These are phyloP conservation scores for Rugonectria rugulosa DNA, from an alignment of 2,329 filamentous ascomycete genomes.

Conservation along the genomic window DNA sequence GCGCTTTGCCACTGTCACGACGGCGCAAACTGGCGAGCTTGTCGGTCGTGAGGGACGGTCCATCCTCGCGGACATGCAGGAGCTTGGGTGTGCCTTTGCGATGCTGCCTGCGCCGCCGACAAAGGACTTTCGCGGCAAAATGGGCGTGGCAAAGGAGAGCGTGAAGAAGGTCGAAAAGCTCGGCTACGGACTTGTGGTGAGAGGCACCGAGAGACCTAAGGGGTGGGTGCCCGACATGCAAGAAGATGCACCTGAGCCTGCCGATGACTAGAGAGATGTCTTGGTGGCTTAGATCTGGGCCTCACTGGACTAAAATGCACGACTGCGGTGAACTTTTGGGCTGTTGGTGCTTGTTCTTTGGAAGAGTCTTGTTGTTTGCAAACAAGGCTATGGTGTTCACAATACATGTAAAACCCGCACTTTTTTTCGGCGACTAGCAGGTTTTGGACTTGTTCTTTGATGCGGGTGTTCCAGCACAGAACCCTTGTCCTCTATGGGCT, in stretches of 20 bases:
- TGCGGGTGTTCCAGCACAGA: too few relatives aligned
- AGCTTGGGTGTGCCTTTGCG: constrained; percentile 79
- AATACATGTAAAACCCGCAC: too few relatives aligned
- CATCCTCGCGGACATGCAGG: constrained; percentile 82
- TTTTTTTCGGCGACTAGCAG: too few relatives aligned
- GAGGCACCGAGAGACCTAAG: constrained; percentile 86
- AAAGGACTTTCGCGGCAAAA: constrained; percentile 75
- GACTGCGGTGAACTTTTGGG: too few relatives aligned
- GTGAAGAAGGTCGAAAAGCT: constrained; percentile 94
- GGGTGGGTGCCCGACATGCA: constrained; percentile 88
- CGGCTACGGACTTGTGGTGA: constrained; percentile 85
- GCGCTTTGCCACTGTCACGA: constrained; percentile 90
- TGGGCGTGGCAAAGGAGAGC: constrained; percentile 84
- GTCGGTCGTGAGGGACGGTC: constrained; percentile 56
- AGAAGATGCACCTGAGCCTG: constrained; percentile 44
- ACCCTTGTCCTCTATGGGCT: too few relatives aligned
- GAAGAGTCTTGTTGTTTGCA: background rate
- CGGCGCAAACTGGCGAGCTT: constrained; percentile 74
- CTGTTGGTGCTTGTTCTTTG: too few relatives aligned
- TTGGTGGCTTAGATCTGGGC: too few relatives aligned
- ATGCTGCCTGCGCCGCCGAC: constrained; percentile 67
- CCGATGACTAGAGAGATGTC: constrained; percentile 29
- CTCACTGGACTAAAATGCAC: too few relatives aligned
- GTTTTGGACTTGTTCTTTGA: constrained; percentile 10
- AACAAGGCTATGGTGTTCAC: background rate